These are phyloP conservation scores for Suillus subalutaceus DNA, from an alignment of 768 basidiomycete genomes.

Conservation along the genomic window DNA sequence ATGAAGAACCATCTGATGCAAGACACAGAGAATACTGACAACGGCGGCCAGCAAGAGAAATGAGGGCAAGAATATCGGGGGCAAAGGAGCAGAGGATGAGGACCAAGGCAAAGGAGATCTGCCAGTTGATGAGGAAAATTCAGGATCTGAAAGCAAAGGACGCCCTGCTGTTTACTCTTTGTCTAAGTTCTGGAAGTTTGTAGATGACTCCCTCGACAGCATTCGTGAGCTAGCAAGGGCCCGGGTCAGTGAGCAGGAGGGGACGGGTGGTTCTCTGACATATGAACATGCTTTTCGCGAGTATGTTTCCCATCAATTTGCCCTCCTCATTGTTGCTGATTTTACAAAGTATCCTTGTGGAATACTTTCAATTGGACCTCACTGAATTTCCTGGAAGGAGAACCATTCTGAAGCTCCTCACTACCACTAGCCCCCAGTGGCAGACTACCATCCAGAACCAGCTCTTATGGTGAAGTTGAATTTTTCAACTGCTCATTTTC, in stretches of 20 bases:
- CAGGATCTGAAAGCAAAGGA: background rate
- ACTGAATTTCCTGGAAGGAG: background rate
- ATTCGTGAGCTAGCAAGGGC: background rate
- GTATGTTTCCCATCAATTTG: background rate
- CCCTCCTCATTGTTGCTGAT: background rate
- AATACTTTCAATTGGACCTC: background rate
- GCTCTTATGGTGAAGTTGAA: background rate
- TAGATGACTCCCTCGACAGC: background rate
- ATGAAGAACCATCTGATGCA: too few species aligned
- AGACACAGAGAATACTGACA: too few species aligned
- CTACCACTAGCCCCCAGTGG: background rate
- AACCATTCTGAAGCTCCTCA: background rate
- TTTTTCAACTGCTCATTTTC: background rate
- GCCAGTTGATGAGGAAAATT: background rate
- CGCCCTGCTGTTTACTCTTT: background rate
- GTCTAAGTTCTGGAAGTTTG: background rate
- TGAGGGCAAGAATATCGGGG: too few species aligned
- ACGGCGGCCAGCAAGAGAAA: too few species aligned
- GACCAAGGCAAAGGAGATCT: too few species aligned
- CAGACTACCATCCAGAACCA: slow-evolving; percentile 4
- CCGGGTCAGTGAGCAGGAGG: background rate
- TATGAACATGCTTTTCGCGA: background rate
- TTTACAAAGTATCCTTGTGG: background rate
- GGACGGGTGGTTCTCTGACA: background rate
- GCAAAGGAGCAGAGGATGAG: too few species aligned